phyloP scores from a whole-genome alignment of 129 eudicot species.

The Artemisia annua region DNA sequence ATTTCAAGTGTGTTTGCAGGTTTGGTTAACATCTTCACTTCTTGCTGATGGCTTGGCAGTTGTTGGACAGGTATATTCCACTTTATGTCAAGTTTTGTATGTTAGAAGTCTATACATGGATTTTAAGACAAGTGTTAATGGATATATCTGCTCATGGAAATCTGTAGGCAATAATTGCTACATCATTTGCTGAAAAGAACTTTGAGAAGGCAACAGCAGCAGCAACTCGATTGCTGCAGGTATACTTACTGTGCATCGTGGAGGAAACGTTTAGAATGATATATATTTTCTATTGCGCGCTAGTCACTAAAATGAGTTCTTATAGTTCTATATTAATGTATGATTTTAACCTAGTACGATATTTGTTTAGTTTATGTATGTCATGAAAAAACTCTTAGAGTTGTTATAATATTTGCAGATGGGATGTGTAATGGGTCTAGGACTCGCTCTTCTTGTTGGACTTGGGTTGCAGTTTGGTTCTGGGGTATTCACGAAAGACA shows the following conservation, averaged over 20 bases:
- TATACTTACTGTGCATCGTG: slow-evolving; percentile 7
- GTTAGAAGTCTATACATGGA: not conserved
- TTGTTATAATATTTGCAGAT: slow-evolving; percentile 47
- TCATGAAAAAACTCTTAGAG: not conserved
- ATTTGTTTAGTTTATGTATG: slow-evolving; percentile 2
- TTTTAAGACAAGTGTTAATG: not conserved
- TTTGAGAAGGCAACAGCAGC: slow-evolving; percentile 75
- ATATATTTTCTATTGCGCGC: not conserved
- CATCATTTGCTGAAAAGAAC: slow-evolving; percentile 92
- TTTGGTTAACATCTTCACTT: slow-evolving; percentile 86
- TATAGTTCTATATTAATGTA: not conserved
- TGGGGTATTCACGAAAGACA: slow-evolving; percentile 61
- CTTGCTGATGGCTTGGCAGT: slow-evolving; percentile 94
- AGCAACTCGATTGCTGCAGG: slow-evolving; percentile 83
- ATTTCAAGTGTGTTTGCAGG: slow-evolving; percentile 80
- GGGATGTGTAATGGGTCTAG: slow-evolving; percentile 75
- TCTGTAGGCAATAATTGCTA: slow-evolving; percentile 79
- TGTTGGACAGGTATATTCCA: slow-evolving; percentile 72
- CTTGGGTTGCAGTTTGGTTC: slow-evolving; percentile 79
- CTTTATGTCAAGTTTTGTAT: not conserved
- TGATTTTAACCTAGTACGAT: not conserved
- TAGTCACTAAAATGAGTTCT: not conserved
- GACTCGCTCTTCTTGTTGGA: slow-evolving; percentile 70
- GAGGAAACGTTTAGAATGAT: not conserved
- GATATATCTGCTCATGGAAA: not conserved